Evolutionary conservation across 192 early-diverging fungal genomes (phyloP).

Genomic region (Linnemannia elongata): DNA sequence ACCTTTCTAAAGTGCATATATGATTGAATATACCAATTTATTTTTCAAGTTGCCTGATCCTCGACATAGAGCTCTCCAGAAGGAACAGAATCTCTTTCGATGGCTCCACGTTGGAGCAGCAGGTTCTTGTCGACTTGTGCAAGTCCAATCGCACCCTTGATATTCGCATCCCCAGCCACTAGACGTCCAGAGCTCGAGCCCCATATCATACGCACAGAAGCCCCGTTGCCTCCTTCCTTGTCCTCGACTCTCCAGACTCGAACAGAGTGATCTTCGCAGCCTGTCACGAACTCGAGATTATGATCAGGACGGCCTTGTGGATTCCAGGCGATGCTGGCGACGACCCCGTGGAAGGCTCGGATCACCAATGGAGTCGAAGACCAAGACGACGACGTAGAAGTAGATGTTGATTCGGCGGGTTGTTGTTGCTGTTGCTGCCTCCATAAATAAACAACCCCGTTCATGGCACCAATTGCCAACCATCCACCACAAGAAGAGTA

Average conservation of each 20-base stretch:
- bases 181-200: neutral
- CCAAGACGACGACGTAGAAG: neutral
- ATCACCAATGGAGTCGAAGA: neutral
- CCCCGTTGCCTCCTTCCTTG: neutral
- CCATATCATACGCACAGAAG: neutral
- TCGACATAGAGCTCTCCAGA: neutral
- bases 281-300: neutral
- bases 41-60: neutral
- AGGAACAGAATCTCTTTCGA: neutral
- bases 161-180: neutral
- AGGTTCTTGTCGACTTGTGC: neutral
- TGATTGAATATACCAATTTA: neutral
- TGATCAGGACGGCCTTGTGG: neutral
- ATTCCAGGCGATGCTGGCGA: neutral
- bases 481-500: slow-evolving; percentile 2
- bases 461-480: neutral
- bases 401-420: neutral
- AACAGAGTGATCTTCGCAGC: neutral
- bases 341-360: neutral
- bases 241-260: neutral
- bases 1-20: neutral
- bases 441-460: neutral
- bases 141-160: neutral
- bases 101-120: neutral
- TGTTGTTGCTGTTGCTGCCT: neutral